Base-by-base conservation (phyloP, 352 stramenopile genomes). In the Pythium aristosporum region DNA sequence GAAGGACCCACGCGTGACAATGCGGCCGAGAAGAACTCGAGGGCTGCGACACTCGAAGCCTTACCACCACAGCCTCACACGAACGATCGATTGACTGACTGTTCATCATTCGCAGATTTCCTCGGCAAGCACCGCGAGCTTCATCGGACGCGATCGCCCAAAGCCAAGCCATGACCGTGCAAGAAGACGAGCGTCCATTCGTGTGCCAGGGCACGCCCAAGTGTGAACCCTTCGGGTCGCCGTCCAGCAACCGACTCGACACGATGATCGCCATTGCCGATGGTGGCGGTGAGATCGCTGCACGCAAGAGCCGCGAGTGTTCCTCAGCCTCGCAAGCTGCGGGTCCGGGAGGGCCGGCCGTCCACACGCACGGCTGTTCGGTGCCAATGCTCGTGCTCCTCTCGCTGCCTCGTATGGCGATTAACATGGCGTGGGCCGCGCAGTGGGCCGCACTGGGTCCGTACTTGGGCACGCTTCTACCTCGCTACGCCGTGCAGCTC, bases 361-460 rank as follows among this genome's bases (percentile, higher is more conserved):
- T 34, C 65, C 49, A 67, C 57, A 5, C 48, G n/a, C 49, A 61
- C 21, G 58, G 78, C 0, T 88, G 79, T 51, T 80, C 75, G 23
- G 65, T 80, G 11, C 28, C 48, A 10, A 50, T 61, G 30, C 63
- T 89, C 51, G 60, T 89, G 21, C 53, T 77, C 12, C 74, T 88
- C 57, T 84, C 77, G 15, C 69, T 84, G 52, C 77, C 77, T 13
- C 75, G 76, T 5, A 75, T 88, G 72, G 77, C 77, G 15, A 80
- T 88, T 23, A 71, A 75, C 43, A 87, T 88, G 77, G 75, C 77
- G 0, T 88, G 77, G 79, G 59, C 77, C 5, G 79, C 79, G 6
- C 79, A 88, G 46, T 88, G 77, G 77, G 72, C 75, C 13, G 79
- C 77, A 5, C 25, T 88, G 2, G 77, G 76, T 12, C 79, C 79